Conservation (phyloP, 2,329 filamentous ascomycete genomes). For the Plectosphaerella plurivora region DNA sequence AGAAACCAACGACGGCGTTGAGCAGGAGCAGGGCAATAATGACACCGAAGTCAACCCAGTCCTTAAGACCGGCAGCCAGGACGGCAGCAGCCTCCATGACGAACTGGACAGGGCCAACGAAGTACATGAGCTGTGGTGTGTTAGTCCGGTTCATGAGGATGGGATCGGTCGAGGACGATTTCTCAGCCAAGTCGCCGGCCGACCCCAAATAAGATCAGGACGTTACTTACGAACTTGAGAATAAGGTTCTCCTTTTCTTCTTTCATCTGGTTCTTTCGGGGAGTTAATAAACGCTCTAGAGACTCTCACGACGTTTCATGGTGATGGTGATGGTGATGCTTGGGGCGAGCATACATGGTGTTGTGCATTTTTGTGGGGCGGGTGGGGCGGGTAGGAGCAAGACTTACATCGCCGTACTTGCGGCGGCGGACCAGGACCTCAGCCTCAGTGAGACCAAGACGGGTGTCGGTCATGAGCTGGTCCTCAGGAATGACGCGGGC, state of each 20-base stretch:
- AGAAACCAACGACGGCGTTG: constrained; percentile 81
- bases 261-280: constrained; percentile 74
- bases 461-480: constrained; percentile 71
- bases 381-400: neutral
- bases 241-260: constrained; percentile 84
- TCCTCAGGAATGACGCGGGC: constrained; percentile 67
- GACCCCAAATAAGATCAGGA: too few species aligned
- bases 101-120: constrained; percentile 86
- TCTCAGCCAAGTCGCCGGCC: too few species aligned
- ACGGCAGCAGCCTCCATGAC: constrained; percentile 87
- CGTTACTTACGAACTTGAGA: constrained; percentile 64
- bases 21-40: constrained; percentile 80
- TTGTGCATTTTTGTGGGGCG: too few species aligned
- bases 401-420: constrained; percentile 49
- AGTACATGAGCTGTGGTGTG: constrained; percentile 52
- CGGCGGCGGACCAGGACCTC: constrained; percentile 62
- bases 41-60: constrained; percentile 93
- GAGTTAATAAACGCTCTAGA: constrained; percentile 48
- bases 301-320: neutral
- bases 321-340: too few species aligned
- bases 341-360: too few species aligned
- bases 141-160: neutral
- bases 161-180: neutral
- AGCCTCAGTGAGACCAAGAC: constrained; percentile 64
- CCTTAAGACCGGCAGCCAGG: constrained; percentile 76